Base-by-base conservation (phyloP, 768 basidiomycete species). In the Coprinellus micaceus region DNA sequence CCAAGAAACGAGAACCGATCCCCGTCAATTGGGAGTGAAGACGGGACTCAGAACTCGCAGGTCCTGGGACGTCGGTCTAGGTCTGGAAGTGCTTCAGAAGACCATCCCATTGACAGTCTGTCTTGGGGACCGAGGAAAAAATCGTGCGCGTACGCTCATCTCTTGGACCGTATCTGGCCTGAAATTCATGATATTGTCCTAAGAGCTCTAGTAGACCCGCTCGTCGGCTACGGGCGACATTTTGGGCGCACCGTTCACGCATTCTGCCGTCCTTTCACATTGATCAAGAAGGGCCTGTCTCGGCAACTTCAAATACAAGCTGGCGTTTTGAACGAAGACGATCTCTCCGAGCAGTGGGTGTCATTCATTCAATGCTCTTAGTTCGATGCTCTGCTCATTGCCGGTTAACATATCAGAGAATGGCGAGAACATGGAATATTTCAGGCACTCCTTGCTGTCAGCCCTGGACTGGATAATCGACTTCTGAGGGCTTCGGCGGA, bases 161-260 rank as follows among this genome's bases (percentile, higher is more conserved):
- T 33, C 33, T n/a, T n/a, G 33, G 13, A 33, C 33, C 33, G 33
- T 13, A 33, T 33, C 33, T 13, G 33, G 7, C 7, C 7, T 33
- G 6, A 13, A 6, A 13, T 33, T 33, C 13, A 6, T 33, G 7
- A 33, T 26, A 6, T 33, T 33, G 13, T 13, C 33, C 33, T 33
- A 6, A 48, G 47, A 15, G 13, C 24, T 28, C 11, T n/a, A 48
- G 29, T 30, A 5, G 49, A 51, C 21, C 49, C 49, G 5, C 29
- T 51, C n/a, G 2, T 51, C 11, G 3, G 6, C 7, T 19, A 36
- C 24, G 49, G 49, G 9, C 26, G 33, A 19, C 49, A 51, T 22
- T 51, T 51, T 37, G 49, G 49, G 10, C 49, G 49, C 33, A 36
- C 49, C 9, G 19, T 51, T 21, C 49, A 51, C 22, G 49, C 49